Evolutionary conservation across 129 eudicot species (phyloP).

Genomic region (Flaveria ramosissima): DNA sequence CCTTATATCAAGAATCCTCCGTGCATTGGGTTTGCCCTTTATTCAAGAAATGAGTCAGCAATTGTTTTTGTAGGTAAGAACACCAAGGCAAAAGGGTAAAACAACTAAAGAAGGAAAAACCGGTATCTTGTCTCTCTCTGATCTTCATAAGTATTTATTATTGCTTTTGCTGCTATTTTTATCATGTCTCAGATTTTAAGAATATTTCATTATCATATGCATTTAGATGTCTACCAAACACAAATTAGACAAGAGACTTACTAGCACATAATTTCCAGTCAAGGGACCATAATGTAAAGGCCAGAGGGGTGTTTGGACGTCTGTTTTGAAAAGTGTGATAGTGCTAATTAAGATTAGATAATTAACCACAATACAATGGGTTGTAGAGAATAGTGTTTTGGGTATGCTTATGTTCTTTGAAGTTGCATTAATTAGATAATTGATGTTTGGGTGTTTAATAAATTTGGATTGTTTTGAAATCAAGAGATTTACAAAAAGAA

Average conservation of each 20-base stretch:
- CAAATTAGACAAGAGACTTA: not conserved
- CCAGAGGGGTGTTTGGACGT: not conserved
- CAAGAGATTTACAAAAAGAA: not conserved
- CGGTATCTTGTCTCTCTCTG: conserved; percentile 40
- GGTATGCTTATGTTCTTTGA: not conserved
- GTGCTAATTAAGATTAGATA: not conserved
- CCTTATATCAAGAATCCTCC: not conserved
- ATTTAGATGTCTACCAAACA: not conserved
- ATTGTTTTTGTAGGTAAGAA: conserved; percentile 41
- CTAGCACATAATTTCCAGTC: not conserved
- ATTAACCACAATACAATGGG: not conserved
- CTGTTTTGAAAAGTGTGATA: not conserved
- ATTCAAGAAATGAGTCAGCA: conserved; percentile 1
- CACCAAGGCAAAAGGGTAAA: conserved; percentile 42
- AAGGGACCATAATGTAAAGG: not conserved
- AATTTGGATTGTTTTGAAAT: not conserved
- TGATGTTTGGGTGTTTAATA: too few species aligned
- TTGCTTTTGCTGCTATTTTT: not conserved
- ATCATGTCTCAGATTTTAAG: not conserved
- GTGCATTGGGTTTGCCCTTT: too few species aligned
- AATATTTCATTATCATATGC: not conserved
- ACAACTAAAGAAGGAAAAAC: conserved; percentile 39
- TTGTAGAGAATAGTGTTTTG: conserved; percentile 1
- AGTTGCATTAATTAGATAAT: not conserved
- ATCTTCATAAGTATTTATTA: conserved; percentile 5